phyloP scores from a whole-genome alignment of 2,329 filamentous ascomycete genomes.

The Cladophialophora immunda region DNA sequence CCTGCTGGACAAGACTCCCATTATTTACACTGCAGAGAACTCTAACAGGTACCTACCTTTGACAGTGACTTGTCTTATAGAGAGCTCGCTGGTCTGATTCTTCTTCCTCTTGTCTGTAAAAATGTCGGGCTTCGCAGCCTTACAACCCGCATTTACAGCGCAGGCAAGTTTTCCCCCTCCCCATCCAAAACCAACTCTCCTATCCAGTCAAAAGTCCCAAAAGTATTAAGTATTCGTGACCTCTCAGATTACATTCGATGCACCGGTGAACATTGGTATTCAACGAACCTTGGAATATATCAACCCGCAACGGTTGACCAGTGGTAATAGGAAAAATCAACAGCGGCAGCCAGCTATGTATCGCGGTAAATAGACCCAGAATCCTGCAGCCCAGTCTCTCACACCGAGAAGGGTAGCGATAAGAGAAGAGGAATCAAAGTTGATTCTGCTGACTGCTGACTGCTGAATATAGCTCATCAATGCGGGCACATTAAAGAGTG shows the following conservation, averaged over 20 bases:
- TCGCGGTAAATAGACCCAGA: constrained; percentile 6
- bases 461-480: constrained; percentile 11
- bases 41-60: neutral
- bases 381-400: neutral
- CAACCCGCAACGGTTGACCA: neutral
- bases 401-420: neutral
- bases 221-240: neutral
- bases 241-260: constrained; percentile 8
- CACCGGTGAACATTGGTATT: constrained; percentile 4
- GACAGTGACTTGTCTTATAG: neutral
- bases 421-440: neutral
- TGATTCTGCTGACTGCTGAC: neutral
- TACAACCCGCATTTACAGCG: constrained; percentile 3
- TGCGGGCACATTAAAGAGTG: constrained; percentile 2
- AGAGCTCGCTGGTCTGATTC: neutral
- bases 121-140: constrained; percentile 3
- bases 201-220: neutral
- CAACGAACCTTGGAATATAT: neutral
- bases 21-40: constrained; percentile 4
- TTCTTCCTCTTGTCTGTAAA: neutral
- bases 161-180: constrained; percentile 4
- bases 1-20: neutral
- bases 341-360: constrained; percentile 3
- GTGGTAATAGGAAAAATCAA: neutral
- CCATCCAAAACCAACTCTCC: too few relatives aligned